Evolutionary conservation across 768 basidiomycete genomes (phyloP).

Genomic region (Kwoniella sp.): DNA sequence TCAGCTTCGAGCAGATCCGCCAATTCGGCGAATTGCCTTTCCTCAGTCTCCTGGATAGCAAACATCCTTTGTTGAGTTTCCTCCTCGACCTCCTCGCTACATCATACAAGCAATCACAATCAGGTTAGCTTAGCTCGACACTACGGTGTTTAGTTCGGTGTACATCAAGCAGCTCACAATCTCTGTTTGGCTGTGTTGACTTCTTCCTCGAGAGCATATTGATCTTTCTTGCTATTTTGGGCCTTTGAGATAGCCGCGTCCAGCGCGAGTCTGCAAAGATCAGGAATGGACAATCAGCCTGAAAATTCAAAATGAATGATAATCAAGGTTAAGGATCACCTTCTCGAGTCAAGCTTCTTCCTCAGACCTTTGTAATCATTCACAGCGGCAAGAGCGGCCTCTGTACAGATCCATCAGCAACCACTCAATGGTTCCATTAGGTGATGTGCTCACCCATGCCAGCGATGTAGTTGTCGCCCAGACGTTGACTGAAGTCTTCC

Average conservation of each 20-base stretch:
- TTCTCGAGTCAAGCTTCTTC: slow-evolving; percentile 83
- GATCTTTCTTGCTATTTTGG: slow-evolving; percentile 77
- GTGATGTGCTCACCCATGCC: slow-evolving; percentile 64
- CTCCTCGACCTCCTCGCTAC: slow-evolving; percentile 80
- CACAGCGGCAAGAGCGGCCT: slow-evolving; percentile 70
- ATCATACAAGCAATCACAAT: slow-evolving; percentile 14
- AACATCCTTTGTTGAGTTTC: slow-evolving; percentile 80
- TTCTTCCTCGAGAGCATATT: slow-evolving; percentile 77
- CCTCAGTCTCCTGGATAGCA: slow-evolving; percentile 76
- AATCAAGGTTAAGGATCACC: no score
- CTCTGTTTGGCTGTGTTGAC: slow-evolving; percentile 69
- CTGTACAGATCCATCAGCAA: slow-evolving; percentile 16
- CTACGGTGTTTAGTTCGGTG: no score
- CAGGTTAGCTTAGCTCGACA: no score
- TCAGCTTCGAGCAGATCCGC: slow-evolving; percentile 72
- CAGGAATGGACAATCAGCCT: slow-evolving; percentile 5
- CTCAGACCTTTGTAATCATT: slow-evolving; percentile 77
- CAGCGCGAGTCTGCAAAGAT: slow-evolving; percentile 66
- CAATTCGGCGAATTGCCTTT: slow-evolving; percentile 70
- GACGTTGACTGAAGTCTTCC: slow-evolving; percentile 72
- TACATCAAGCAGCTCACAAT: slow-evolving; percentile 67
- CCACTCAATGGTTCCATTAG: no score
- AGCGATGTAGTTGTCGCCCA: slow-evolving; percentile 72
- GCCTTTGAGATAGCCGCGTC: slow-evolving; percentile 74
- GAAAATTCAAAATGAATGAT: neutral